phyloP scores from a whole-genome alignment of 2,329 filamentous ascomycete species.

The Colletotrichum ledebouriae region DNA sequence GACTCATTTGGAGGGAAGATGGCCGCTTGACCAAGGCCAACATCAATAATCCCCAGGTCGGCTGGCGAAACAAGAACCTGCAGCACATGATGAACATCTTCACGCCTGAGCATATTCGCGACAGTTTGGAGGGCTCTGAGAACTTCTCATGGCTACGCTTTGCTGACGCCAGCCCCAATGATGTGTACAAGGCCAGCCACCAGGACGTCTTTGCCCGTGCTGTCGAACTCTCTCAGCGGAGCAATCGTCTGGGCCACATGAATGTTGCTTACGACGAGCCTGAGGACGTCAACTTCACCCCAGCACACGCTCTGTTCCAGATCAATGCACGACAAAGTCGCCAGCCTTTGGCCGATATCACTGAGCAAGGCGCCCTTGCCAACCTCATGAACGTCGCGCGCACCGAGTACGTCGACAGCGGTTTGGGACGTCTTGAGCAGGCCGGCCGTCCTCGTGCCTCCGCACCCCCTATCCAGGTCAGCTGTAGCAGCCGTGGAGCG shows the following conservation, averaged over 20 bases:
- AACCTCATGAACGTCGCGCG: conserved; percentile 85
- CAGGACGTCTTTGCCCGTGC: conserved; percentile 81
- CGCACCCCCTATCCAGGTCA: conserved; percentile 87
- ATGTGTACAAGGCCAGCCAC: conserved; percentile 78
- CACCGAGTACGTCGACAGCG: conserved; percentile 74
- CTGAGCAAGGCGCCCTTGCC: conserved; percentile 78
- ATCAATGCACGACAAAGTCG: conserved; percentile 79
- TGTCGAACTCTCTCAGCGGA: conserved; percentile 67
- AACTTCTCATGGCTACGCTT: conserved; percentile 94
- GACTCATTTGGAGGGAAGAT: conserved; percentile 83
- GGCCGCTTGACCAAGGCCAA: conserved; percentile 83
- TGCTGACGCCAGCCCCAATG: conserved; percentile 79
- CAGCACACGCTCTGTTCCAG: conserved; percentile 84
- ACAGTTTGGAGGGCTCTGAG: conserved; percentile 70
- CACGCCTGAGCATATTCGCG: conserved; percentile 81
- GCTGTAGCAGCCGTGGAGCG: conserved; percentile 76
- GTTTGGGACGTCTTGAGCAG: conserved; percentile 83
- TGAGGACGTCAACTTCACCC: conserved; percentile 72
- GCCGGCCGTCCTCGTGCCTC: conserved; percentile 83
- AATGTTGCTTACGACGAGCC: conserved; percentile 79
- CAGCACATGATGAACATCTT: conserved; percentile 91
- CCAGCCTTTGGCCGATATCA: conserved; percentile 76
- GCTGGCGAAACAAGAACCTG: conserved; percentile 84
- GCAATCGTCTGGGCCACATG: conserved; percentile 74
- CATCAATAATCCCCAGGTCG: conserved; percentile 78